These are phyloP conservation scores for Emergomyces africanus DNA, from an alignment of 2,329 filamentous ascomycete species.

Conservation along the genomic window DNA sequence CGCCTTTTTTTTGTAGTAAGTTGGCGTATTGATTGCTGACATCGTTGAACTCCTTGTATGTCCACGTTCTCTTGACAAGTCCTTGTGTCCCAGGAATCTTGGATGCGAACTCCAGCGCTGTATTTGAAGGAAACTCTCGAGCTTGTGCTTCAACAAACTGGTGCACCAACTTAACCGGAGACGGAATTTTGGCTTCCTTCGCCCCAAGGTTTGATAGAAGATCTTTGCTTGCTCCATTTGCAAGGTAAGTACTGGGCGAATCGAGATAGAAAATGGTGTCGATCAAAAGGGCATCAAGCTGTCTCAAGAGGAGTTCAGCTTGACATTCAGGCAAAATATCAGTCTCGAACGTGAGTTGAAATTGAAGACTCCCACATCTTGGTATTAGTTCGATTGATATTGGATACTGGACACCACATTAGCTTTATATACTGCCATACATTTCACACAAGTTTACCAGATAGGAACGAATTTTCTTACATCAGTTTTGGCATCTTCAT, in stretches of 20 bases:
- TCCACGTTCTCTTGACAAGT: slow-evolving; percentile 47
- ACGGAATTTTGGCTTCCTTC: slow-evolving; percentile 42
- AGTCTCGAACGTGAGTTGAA: slow-evolving; percentile 54
- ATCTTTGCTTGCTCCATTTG: slow-evolving; percentile 12
- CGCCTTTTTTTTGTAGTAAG: slow-evolving; percentile 41
- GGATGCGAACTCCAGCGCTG: slow-evolving; percentile 64
- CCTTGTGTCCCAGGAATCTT: slow-evolving; percentile 37
- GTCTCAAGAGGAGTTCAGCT: slow-evolving; percentile 51
- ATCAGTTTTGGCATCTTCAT: slow-evolving; percentile 59
- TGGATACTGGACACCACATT: slow-evolving; percentile 41
- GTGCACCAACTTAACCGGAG: slow-evolving; percentile 53
- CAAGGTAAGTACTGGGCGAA: slow-evolving; percentile 27
- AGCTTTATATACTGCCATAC: slow-evolving; percentile 1
- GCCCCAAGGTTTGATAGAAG: slow-evolving; percentile 55
- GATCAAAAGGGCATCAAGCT: slow-evolving; percentile 57
- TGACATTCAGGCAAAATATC: slow-evolving; percentile 57
- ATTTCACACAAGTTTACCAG: not conserved
- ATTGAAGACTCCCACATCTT: slow-evolving; percentile 34
- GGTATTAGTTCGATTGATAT: slow-evolving; percentile 71
- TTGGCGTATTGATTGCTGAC: slow-evolving; percentile 62
- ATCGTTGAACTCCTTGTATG: slow-evolving; percentile 56
- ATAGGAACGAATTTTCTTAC: slow-evolving; percentile 17
- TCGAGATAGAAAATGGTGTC: slow-evolving; percentile 43
- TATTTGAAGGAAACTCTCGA: slow-evolving; percentile 40
- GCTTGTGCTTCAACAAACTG: slow-evolving; percentile 62